Evolutionary conservation across 768 basidiomycete species (phyloP).

Genomic region (Paxillus rubicundulus): DNA sequence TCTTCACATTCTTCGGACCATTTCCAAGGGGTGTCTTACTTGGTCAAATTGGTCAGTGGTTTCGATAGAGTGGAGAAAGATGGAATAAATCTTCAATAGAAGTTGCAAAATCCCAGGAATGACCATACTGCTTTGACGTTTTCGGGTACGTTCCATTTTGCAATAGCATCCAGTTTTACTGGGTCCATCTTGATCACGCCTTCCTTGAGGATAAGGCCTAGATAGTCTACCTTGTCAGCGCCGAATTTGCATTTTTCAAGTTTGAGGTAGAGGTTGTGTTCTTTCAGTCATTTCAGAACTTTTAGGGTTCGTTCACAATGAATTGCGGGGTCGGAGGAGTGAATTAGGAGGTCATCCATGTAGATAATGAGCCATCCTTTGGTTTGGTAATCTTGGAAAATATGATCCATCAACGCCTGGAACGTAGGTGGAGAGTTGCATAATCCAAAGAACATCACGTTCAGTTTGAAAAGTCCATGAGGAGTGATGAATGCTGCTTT

Average conservation of each 20-base stretch:
- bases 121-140: constrained; percentile 32
- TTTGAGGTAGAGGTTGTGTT: constrained; percentile 35
- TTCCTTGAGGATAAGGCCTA: background rate
- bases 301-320: constrained; percentile 8
- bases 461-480: background rate
- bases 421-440: constrained; percentile 15
- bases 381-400: constrained; percentile 3
- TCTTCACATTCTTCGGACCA: background rate
- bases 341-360: constrained; percentile 28
- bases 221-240: background rate
- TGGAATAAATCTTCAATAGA: background rate
- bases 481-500: background rate
- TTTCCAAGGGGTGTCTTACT: background rate
- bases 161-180: constrained; percentile 33
- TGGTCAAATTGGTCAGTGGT: constrained; percentile 11
- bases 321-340: constrained; percentile 7
- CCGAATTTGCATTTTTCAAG: constrained; percentile 27
- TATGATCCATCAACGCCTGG: constrained; percentile 9
- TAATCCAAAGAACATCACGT: constrained; percentile 21
- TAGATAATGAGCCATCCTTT: constrained; percentile 25
- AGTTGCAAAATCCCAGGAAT: too few species aligned
- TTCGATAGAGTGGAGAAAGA: constrained; percentile 31
- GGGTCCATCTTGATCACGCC: constrained; percentile 32
- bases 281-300: constrained; percentile 27
- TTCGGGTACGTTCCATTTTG: constrained; percentile 26